Conservation (phyloP, 1,284 basidiomycete genomes). For the Irpex rosettiformis region DNA sequence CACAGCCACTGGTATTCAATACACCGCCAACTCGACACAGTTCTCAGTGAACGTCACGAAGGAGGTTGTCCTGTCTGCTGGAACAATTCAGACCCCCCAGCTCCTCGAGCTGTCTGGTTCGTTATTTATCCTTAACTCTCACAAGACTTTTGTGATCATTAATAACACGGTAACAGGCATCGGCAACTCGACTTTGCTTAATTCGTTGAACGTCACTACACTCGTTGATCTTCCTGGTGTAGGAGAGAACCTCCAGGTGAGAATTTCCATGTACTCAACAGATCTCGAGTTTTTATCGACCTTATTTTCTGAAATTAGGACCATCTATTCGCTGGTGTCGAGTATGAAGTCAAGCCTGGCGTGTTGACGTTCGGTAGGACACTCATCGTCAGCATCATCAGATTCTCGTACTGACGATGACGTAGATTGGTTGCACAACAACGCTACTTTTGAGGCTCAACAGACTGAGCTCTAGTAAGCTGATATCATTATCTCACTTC, state of each 20-base stretch:
- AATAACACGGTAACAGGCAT: constrained; percentile 12
- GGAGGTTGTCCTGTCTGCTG: constrained; percentile 19
- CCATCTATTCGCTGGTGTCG: constrained; percentile 8
- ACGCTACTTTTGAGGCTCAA: constrained; percentile 9
- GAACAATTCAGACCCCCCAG: constrained; percentile 24
- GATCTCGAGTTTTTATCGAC: too few relatives aligned
- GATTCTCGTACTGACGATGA: background rate
- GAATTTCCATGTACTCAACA: background rate
- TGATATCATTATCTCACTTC: background rate
- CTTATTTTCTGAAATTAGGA: background rate
- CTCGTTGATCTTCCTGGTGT: constrained; percentile 9
- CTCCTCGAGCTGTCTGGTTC: constrained; percentile 24
- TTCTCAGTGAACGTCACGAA: constrained; percentile 9
- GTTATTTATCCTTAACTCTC: background rate
- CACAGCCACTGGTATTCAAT: constrained; percentile 14
- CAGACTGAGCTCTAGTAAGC: constrained; percentile 5
- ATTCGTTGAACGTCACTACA: constrained; percentile 10
- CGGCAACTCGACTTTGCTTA: constrained; percentile 12
- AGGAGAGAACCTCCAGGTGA: constrained; percentile 7
- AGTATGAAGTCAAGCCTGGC: constrained; percentile 14
- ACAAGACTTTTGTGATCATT: background rate
- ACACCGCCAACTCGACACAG: background rate
- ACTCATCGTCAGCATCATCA: background rate
- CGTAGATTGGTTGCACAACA: constrained; percentile 11
- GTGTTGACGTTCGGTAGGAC: constrained; percentile 8